These are phyloP conservation scores for Fraxinus pennsylvanica DNA, from an alignment of 257 asterid species.

Conservation along the genomic window DNA sequence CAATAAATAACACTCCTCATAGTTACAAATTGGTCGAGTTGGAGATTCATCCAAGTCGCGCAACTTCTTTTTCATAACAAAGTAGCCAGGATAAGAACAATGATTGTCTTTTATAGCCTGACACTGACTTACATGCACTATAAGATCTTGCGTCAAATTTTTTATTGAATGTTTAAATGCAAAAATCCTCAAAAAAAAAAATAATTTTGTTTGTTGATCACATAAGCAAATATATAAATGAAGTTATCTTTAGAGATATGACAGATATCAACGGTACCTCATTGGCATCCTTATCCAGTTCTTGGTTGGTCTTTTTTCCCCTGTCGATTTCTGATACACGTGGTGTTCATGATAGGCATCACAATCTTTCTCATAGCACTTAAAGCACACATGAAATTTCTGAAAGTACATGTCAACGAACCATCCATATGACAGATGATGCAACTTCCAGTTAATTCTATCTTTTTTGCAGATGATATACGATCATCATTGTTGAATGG, in stretches of 20 bases:
- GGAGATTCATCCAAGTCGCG: conserved; percentile 36
- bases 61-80: conserved; percentile 29
- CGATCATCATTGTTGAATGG: no score
- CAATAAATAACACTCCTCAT: conserved; percentile 31
- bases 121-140: conserved; percentile 49
- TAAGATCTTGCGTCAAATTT: conserved; percentile 28
- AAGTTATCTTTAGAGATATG: no score
- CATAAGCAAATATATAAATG: no score
- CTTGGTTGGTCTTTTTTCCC: no score
- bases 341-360: no score
- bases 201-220: no score
- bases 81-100: conserved; percentile 41
- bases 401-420: conserved; percentile 25
- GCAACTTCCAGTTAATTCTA: conserved; percentile 23
- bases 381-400: no score
- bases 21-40: conserved; percentile 30
- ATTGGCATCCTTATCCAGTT: no score
- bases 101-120: conserved; percentile 21
- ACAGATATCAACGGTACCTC: no score
- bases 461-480: no score
- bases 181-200: not conserved
- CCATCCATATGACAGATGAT: conserved; percentile 32
- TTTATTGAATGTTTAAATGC: not conserved
- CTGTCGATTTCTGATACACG: no score
- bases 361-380: no score